phyloP scores from a whole-genome alignment of 164 flowering plant genomes.

The Brasenia schreberi region DNA sequence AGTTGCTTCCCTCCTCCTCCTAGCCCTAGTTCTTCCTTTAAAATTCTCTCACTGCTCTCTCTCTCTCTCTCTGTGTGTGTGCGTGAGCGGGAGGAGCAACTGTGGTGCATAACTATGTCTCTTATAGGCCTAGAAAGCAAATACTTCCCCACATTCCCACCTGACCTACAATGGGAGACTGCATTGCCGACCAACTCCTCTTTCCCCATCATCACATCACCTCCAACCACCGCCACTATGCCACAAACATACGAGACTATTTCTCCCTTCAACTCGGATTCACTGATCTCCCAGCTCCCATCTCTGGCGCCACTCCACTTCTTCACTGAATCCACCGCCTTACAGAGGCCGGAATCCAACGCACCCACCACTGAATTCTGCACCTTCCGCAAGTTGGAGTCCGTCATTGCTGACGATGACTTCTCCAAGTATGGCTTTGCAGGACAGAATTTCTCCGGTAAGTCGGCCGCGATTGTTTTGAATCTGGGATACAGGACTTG shows the following conservation, averaged over 20 bases:
- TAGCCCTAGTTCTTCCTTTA: too few relatives aligned
- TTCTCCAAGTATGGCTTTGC: neutral
- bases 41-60: too few relatives aligned
- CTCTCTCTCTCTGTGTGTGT: too few relatives aligned
- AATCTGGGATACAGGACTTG: slow-evolving; percentile 20
- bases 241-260: too few relatives aligned
- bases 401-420: neutral
- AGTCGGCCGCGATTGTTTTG: slow-evolving; percentile 6
- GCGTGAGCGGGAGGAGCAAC: neutral
- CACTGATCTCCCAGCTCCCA: too few relatives aligned
- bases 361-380: neutral
- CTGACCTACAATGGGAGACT: neutral
- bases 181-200: neutral
- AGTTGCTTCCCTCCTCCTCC: too few relatives aligned
- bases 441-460: neutral
- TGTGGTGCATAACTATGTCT: neutral
- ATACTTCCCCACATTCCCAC: neutral
- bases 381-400: neutral
- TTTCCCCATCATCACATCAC: too few relatives aligned
- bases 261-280: too few relatives aligned
- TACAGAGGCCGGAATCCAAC: neutral
- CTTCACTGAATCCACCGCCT: neutral
- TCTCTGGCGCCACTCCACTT: neutral
- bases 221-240: too few relatives aligned
- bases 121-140: neutral